Evolutionary conservation across 1,284 basidiomycete genomes (phyloP).

Genomic region (Microbotryum silenes-acaulis): DNA sequence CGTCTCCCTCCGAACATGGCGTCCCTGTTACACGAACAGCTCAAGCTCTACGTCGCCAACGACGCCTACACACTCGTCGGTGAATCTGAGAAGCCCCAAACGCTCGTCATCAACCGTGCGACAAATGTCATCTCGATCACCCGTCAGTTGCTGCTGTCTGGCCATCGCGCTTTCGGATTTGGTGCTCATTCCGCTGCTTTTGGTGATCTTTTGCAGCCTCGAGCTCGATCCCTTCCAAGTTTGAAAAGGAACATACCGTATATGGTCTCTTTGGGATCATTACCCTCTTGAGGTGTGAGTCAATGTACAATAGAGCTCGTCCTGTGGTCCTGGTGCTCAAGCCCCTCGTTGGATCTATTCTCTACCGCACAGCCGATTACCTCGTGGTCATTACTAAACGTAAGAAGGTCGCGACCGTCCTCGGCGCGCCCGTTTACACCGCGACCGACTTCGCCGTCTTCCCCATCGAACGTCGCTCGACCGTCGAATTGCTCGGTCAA

Average conservation of each 20-base stretch:
- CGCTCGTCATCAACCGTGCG: slow-evolving; percentile 42
- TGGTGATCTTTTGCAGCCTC: slow-evolving; percentile 27
- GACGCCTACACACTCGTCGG: slow-evolving; percentile 33
- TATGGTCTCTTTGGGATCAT: slow-evolving; percentile 84
- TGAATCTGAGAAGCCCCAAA: slow-evolving; percentile 35
- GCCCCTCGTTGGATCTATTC: background rate
- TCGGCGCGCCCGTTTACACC: slow-evolving; percentile 77
- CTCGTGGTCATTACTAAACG: slow-evolving; percentile 81
- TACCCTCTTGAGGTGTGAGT: slow-evolving; percentile 73
- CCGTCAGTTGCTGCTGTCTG: slow-evolving; percentile 36
- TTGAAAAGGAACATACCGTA: slow-evolving; percentile 46
- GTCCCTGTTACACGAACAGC: slow-evolving; percentile 10
- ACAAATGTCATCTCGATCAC: slow-evolving; percentile 42
- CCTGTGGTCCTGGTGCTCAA: slow-evolving; percentile 5
- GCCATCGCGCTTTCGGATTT: background rate
- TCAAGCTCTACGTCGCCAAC: slow-evolving; percentile 24
- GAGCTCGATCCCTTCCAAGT: slow-evolving; percentile 40
- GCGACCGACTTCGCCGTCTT: slow-evolving; percentile 89
- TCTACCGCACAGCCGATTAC: slow-evolving; percentile 67
- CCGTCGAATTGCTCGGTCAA: slow-evolving; percentile 56
- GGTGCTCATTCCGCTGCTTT: background rate
- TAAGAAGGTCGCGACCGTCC: slow-evolving; percentile 66
- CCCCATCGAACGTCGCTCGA: slow-evolving; percentile 62
- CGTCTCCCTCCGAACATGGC: background rate
- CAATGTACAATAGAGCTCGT: background rate